phyloP scores from a whole-genome alignment of 1,284 basidiomycete species.

The Trametes hirsuta region DNA sequence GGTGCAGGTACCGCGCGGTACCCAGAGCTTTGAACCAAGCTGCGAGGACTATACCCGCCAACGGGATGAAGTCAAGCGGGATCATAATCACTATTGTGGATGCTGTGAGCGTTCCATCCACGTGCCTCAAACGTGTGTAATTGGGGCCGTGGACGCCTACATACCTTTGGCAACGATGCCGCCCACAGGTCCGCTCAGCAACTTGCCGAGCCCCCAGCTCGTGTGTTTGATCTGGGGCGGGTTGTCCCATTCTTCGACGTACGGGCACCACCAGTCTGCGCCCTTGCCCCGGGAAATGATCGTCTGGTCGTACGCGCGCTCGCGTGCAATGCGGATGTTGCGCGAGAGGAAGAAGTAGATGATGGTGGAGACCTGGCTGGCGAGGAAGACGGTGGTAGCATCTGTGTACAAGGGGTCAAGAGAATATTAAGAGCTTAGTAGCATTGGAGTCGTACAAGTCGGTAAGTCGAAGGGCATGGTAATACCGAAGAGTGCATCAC shows the following conservation, averaged over 20 bases:
- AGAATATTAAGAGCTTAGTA: not conserved
- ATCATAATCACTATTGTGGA: conserved; percentile 62
- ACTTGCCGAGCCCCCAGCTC: conserved; percentile 42
- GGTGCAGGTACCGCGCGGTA: conserved; percentile 73
- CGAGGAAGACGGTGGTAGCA: conserved; percentile 72
- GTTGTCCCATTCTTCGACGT: conserved; percentile 84
- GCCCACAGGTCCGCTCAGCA: conserved; percentile 50
- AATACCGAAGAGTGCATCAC: conserved; percentile 66
- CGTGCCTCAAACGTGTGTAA: not conserved
- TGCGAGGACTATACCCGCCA: conserved; percentile 65
- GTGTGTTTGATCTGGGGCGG: conserved; percentile 55
- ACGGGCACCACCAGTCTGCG: conserved; percentile 83
- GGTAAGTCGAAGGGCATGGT: conserved; percentile 65
- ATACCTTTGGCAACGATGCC: conserved; percentile 47
- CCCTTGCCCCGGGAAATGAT: conserved; percentile 80
- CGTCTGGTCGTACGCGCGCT: conserved; percentile 81
- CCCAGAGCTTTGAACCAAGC: conserved; percentile 71
- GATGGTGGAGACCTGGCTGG: conserved; percentile 73
- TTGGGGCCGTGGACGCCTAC: not conserved
- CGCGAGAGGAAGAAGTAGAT: conserved; percentile 75
- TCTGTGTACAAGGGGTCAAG: conserved; percentile 46
- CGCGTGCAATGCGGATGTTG: conserved; percentile 77
- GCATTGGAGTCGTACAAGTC: conserved; percentile 53
- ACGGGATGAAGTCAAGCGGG: conserved; percentile 72
- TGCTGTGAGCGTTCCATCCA: not conserved